Base-by-base conservation (phyloP, 306 rosid species). In the barrel medic (Medicago truncatula) region DNA sequence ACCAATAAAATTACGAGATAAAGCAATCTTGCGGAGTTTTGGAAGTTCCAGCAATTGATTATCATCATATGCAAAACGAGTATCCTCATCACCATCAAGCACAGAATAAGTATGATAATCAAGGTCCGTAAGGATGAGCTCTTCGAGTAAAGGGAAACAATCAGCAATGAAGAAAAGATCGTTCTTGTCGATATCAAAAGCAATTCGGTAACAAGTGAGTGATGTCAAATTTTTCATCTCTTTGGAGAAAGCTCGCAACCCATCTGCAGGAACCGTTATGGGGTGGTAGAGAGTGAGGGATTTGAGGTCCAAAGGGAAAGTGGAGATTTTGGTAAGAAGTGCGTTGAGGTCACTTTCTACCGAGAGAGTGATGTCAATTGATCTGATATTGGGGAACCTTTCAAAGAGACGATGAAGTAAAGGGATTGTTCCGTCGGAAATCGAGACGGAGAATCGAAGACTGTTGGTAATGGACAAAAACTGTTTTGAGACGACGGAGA, bases 391-490 rank as follows among this genome's bases (percentile, higher is more conserved):
- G 13, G 47, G 58, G 78, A 91, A 91, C 57, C 95, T 69, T 23
- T 36, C 75, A 43, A 86, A 69, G 11, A 88, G 87, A 8, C 5
- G 59, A 17, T 4, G 11, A 6, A 53, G 59, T 11, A 23, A 8
- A 0, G 75, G 82, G n/a, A 75, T 36, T 0, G 87, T 72, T 10
- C 44, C 67, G 0, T 49, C 21, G 13, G 64, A 50, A 20, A 92
- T 68, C 10, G 66, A 10, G 81, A 92, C 86, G 8, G 69, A 66
- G n/a, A 8, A 20, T 17, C 81, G 78, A 18, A 83, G 81, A 46
- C 31, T 75, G 66, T 88, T 82, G 25, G 89, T 83, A 74, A 92
- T 60, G 9, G 85, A 43, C 3, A 43, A 12, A 9, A 43, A 43
- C 47, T 9, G 14, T 43, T 43, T 43, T 9, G 47, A 43, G 3